Base-by-base conservation (phyloP, 2,329 filamentous ascomycete species). In the Neopestalotiopsis sp. region DNA sequence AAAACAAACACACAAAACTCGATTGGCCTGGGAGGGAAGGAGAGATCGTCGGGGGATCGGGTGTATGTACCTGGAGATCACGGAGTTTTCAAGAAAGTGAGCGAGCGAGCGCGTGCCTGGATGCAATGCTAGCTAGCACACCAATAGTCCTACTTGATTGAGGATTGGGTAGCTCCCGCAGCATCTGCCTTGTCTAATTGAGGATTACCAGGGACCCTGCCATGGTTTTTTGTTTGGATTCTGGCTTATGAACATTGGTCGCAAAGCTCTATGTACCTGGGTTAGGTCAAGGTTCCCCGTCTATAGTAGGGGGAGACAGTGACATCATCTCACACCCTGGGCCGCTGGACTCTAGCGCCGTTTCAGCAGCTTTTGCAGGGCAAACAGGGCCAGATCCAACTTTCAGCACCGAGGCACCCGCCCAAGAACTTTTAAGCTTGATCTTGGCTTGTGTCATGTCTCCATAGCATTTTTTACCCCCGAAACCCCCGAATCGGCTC, bases 201-300 rank as follows among this genome's bases (percentile, higher is more conserved):
- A 38, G 28, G 28, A 65, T 28, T n/a, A 20, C 34, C 58, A 56
- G 65, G 65, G 34, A 38, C 53, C 7, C 65, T 67, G 65, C 65
- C 65, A 67, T 67, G 65, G 17, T 67, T 67, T 67, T 38, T 38
- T 59, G 57, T 53, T 65, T 49, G 42, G 42, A 30, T 53, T 20
- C n/a, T 53, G n/a, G 62, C 12, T n/a, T 49, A 17, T 17, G 12
- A 32, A 30, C 20, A 45, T 14, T 34, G 34, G 34, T 38, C 34
- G 34, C 24, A 34, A 65, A 30, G 62, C 62, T 65, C 24, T 20
- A 56, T 65, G 42, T 20, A 65, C 30, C 30, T 61, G 65, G n/a
- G 53, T 53, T n/a, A 30, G n/a, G 12, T 67, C 53, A 38, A 38
- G 34, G 34, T 38, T 38, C 34, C 34, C 34, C 24, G 24, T 28